Evolutionary conservation across 345 rosid genomes (phyloP).

Genomic region (Draba incana): DNA sequence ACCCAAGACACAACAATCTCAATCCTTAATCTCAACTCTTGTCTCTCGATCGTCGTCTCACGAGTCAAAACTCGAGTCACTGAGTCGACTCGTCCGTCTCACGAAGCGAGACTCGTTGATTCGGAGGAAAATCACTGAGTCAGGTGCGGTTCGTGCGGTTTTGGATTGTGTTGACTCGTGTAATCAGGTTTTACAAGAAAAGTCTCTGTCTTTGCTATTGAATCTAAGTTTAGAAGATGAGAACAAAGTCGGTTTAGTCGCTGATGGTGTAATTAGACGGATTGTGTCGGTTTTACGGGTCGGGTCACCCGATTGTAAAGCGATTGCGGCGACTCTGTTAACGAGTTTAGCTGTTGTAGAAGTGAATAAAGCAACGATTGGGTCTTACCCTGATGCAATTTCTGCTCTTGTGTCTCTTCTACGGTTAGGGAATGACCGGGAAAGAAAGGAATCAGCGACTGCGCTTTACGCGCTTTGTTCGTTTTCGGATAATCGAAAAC

Average conservation of each 20-base stretch:
- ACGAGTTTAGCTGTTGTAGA: conserved; percentile 95
- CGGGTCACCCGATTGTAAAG: conserved; percentile 72
- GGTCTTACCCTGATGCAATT: conserved; percentile 77
- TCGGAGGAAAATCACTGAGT: conserved; percentile 76
- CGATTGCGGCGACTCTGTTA: conserved; percentile 78
- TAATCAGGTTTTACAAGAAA: conserved; percentile 56
- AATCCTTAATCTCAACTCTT: conserved; percentile 55
- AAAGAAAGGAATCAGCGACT: conserved; percentile 86
- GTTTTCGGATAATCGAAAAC: conserved; percentile 71
- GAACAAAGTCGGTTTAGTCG: conserved; percentile 90
- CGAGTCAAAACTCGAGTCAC: conserved; percentile 58
- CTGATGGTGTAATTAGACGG: conserved; percentile 79
- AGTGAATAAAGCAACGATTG: conserved; percentile 94
- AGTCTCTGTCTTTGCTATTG: conserved; percentile 78
- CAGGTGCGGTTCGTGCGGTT: conserved; percentile 77
- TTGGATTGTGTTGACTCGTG: conserved; percentile 59
- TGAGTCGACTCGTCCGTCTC: conserved; percentile 57
- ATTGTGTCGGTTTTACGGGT: conserved; percentile 56
- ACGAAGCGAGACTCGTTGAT: conserved; percentile 70
- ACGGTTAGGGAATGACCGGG: conserved; percentile 64
- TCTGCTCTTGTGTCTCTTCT: conserved; percentile 61
- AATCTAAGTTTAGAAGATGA: conserved; percentile 92
- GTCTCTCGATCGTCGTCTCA: conserved; percentile 54
- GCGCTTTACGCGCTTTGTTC: conserved; percentile 83
- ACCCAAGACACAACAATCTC: conserved; percentile 35